Base-by-base conservation (phyloP, 306 rosid genomes). In the Pyrus bretschneideri region DNA sequence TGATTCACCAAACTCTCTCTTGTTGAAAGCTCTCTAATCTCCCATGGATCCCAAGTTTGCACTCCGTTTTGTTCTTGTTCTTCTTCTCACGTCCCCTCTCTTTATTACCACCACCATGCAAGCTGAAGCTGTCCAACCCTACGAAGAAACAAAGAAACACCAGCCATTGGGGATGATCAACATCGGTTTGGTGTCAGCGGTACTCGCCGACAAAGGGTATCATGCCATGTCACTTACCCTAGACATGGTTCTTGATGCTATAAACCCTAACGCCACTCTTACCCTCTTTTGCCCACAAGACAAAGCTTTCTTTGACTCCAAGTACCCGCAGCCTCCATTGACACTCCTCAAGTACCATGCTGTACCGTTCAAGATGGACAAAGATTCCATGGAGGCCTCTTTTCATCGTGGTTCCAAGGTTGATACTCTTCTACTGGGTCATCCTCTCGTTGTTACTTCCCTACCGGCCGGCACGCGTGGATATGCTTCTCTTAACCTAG, bases 211-310 rank as follows among this genome's bases (percentile, higher is more conserved):
- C 74, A 70, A 51, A 29, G 74, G 74, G 17, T 70, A 49, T 29
- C 18, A 29, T 9, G 74, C 74, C 60, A 70, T 70, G 74, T 21
- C 63, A 27, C 22, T 70, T 2, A 70, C 44, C 46, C 61, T 70
- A 9, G 44, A 52, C 27, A 17, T 3, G 5, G 10, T 70, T 22
- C 27, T 9, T 12, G 25, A 69, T 4, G 13, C 59, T 15, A 7
- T 25, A 73, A 61, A 46, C 23, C 62, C 14, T 11, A 40, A 22
- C 25, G 27, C 5, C 30, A 61, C 8, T 6, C 29, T 76, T n/a
- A 76, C 80, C 27, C 42, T 76, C 12, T 76, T 76, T 67, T 52
- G 64, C 13, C 62, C 62, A 57, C 62, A 57, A 57, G 62, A 57
- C 62, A n/a, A n/a, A 4, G 29, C 27, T n/a, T 66, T 76, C 67